Evolutionary conservation across 1,139 yeast species (phyloP), one percentile per base, ranked within the genome.

Genomic region (Geotrichum europaeum): DNA sequence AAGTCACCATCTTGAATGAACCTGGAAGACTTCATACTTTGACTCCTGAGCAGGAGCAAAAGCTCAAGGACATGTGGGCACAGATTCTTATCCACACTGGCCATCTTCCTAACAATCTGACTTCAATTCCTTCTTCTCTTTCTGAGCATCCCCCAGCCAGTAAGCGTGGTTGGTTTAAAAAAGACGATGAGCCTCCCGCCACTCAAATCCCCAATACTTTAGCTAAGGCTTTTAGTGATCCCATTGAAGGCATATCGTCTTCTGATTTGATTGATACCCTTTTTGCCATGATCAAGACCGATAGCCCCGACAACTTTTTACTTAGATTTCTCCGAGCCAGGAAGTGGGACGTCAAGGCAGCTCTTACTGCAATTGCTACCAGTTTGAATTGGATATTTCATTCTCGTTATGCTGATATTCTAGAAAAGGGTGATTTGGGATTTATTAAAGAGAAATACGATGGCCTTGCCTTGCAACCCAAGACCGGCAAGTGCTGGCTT

Each of bases 51-150:
- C 86, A 89, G 73, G 95, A 88, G 68, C 75, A 80, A 60, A 78
- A 78, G 50, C 78, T 90, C 66, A 89, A 89, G 73, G 91, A 87
- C 69, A 79, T 85, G 57, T 87, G 95, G 94, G 84, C 87, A 49
- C 81, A 84, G 63, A 68, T 86, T 54, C 75, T 89, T 63, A 81
- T 81, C 62, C 82, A 79, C 60, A 80, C 84, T 77, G 94, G 90
- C 3, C 78, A 84, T 60, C 80, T 81, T 1, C 79, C 85, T 12
- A 74, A 74, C 49, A 72, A 82, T 20, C 70, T 65, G 55, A 62
- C 45, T 36, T 60, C 60, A 70, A 64, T 56, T 62, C 67, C 22
- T 58, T 62, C 64, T 36, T 62, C 64, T 36, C 66, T 65, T 49
- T 65, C 69, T 25, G 58, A 59, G 28, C 68, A 67, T 25, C 65